Evolutionary conservation across 768 basidiomycete genomes (phyloP).

Genomic region (Mycena leptocephala): DNA sequence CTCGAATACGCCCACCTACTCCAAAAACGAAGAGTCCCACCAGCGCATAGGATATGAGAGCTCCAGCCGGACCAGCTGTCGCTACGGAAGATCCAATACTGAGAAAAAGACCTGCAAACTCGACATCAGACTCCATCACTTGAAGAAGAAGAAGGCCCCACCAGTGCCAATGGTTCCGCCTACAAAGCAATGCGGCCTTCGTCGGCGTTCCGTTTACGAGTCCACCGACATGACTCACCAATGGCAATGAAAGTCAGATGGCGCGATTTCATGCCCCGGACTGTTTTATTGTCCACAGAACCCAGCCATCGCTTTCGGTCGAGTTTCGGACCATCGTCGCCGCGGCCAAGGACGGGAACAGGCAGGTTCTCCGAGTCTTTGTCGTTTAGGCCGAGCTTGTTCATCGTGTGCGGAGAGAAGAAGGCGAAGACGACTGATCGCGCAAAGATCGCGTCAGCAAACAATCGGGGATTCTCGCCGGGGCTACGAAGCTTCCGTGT

Average conservation of each 20-base stretch:
- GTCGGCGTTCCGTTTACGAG: not conserved
- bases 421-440: not conserved
- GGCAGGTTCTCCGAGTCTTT: conserved; percentile 5
- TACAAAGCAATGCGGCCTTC: too few relatives aligned
- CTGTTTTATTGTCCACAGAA: conserved; percentile 19
- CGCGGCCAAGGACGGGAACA: conserved; percentile 7
- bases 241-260: conserved; percentile 32
- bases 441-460: conserved; percentile 14
- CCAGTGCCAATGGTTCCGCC: too few relatives aligned
- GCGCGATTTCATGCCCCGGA: conserved; percentile 29
- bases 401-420: conserved; percentile 2
- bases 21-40: conserved; percentile 74
- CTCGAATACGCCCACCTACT: too few relatives aligned
- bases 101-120: conserved; percentile 24
- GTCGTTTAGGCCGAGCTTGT: not conserved
- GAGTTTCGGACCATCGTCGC: not conserved
- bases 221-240: conserved; percentile 4
- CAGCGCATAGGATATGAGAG: conserved; percentile 73
- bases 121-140: too few relatives aligned
- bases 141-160: too few relatives aligned
- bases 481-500: too few relatives aligned
- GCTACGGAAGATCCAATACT: conserved; percentile 28
- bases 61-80: conserved; percentile 72
- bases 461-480: too few relatives aligned
- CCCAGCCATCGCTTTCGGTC: conserved; percentile 16